A percentile compares a stretch with the other conserved stretches of the same genome.
Evolutionary conservation across 495 filamentous ascomycete species (phyloP).

Genomic region (Thermochaetoides thermophila): DNA sequence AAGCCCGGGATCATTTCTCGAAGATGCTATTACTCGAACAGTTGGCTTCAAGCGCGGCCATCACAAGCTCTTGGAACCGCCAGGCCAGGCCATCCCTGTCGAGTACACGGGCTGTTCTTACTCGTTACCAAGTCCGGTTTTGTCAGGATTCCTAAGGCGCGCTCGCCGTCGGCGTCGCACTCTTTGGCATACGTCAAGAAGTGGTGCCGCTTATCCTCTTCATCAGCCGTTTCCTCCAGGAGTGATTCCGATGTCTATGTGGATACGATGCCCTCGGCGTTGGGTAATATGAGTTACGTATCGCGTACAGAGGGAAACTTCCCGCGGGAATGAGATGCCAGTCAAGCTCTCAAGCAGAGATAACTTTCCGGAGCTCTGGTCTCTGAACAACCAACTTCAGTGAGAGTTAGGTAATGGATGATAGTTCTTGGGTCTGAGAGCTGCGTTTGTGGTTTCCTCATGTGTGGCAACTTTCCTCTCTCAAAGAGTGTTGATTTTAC

Average conservation of each 20-base stretch:
- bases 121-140: constrained; percentile 41
- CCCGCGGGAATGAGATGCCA: constrained; percentile 31
- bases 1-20: constrained; percentile 13
- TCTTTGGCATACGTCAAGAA: constrained; percentile 40
- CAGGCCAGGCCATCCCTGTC: constrained; percentile 18
- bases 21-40: constrained; percentile 29
- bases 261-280: constrained; percentile 10
- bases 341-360: constrained; percentile 36
- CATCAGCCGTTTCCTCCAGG: constrained; percentile 19
- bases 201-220: constrained; percentile 18
- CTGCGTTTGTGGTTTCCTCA: no score
- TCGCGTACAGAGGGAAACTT: constrained; percentile 34
- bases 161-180: constrained; percentile 30
- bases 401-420: background rate
- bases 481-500: constrained; percentile 25
- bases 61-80: constrained; percentile 27
- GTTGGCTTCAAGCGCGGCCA: constrained; percentile 24
- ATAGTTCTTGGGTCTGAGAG: background rate
- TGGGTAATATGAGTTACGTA: constrained; percentile 43
- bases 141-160: constrained; percentile 45
- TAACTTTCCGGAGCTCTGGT: constrained; percentile 35
- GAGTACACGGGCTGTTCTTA: constrained; percentile 32
- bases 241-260: constrained; percentile 27
- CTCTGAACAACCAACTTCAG: constrained; percentile 34
- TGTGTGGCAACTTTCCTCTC: constrained; percentile 28